Evolutionary conservation across 257 asterid genomes (phyloP).

Genomic region (Ophiorrhiza pumila): DNA sequence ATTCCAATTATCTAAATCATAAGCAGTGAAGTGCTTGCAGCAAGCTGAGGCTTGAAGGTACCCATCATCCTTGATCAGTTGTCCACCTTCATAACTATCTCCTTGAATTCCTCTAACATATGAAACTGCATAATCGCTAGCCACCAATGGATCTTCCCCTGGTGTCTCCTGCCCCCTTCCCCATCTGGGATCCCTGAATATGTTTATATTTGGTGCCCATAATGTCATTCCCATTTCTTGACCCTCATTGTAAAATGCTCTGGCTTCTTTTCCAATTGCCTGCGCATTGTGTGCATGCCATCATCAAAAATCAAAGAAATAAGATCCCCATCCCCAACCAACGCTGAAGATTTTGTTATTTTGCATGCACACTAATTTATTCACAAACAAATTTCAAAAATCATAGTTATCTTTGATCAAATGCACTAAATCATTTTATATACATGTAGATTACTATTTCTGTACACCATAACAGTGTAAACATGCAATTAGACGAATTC

Average conservation of each 20-base stretch:
- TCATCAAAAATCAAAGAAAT: not conserved
- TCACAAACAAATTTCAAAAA: too few relatives aligned
- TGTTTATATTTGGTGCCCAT: slow-evolving; percentile 47
- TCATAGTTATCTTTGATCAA: too few relatives aligned
- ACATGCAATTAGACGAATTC: too few relatives aligned
- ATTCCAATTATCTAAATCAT: slow-evolving; percentile 72
- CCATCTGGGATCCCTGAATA: slow-evolving; percentile 46
- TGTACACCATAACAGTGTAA: too few relatives aligned
- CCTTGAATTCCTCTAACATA: slow-evolving; percentile 79
- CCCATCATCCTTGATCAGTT: slow-evolving; percentile 35
- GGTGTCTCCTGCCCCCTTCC: slow-evolving; percentile 49
- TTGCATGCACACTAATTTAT: too few relatives aligned
- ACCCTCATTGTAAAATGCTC: slow-evolving; percentile 39
- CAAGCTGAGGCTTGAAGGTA: slow-evolving; percentile 68
- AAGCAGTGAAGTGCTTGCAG: slow-evolving; percentile 73
- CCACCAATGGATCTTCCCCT: slow-evolving; percentile 32
- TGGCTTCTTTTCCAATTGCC: slow-evolving; percentile 42
- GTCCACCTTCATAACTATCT: slow-evolving; percentile 58
- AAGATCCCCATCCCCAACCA: too few relatives aligned
- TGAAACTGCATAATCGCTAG: slow-evolving; percentile 32
- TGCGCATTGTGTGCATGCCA: not conserved
- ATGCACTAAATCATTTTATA: too few relatives aligned
- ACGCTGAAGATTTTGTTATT: too few relatives aligned
- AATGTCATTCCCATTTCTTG: slow-evolving; percentile 38
- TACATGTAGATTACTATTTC: too few relatives aligned